Conservation (phyloP, 495 filamentous ascomycete species). For the Tuber aestivum region DNA sequence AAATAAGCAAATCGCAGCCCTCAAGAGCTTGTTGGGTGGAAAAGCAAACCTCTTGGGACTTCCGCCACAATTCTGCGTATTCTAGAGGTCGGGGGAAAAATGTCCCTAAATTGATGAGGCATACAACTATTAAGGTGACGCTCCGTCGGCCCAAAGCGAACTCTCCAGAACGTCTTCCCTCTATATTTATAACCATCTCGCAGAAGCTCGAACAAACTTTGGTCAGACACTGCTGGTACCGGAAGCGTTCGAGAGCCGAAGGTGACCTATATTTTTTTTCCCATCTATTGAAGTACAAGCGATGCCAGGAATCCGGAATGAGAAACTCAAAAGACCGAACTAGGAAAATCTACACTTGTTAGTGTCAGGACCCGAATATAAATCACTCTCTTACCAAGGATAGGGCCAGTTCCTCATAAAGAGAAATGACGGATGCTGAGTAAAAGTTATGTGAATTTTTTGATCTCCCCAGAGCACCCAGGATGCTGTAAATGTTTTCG, state of each 20-base stretch:
- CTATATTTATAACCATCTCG: conserved; percentile 3
- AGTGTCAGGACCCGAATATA: not conserved
- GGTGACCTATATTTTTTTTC: not conserved
- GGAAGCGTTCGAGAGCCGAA: conserved; percentile 7
- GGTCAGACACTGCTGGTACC: not conserved
- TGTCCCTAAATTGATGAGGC: conserved; percentile 20
- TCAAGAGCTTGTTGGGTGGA: not conserved
- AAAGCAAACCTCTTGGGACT: conserved; percentile 16
- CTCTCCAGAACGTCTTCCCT: not conserved
- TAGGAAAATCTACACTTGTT: conserved; percentile 8
- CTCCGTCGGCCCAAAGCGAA: conserved; percentile 9
- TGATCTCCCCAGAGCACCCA: not conserved
- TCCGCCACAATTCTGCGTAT: conserved; percentile 10
- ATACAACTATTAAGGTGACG: conserved; percentile 9
- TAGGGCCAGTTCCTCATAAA: conserved; percentile 15
- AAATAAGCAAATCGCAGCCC: not conserved
- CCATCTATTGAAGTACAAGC: conserved; percentile 6
- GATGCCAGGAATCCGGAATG: conserved; percentile 8
- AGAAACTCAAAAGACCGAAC: conserved; percentile 11
- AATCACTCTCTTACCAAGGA: not conserved
- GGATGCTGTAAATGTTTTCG: conserved; percentile 7
- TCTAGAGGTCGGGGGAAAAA: not conserved
- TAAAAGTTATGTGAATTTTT: not conserved
- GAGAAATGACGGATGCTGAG: conserved; percentile 6
- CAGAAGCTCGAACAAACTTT: conserved; percentile 9